Base-by-base conservation (phyloP, 495 filamentous ascomycete species). In the Emericellopsis terricola region DNA sequence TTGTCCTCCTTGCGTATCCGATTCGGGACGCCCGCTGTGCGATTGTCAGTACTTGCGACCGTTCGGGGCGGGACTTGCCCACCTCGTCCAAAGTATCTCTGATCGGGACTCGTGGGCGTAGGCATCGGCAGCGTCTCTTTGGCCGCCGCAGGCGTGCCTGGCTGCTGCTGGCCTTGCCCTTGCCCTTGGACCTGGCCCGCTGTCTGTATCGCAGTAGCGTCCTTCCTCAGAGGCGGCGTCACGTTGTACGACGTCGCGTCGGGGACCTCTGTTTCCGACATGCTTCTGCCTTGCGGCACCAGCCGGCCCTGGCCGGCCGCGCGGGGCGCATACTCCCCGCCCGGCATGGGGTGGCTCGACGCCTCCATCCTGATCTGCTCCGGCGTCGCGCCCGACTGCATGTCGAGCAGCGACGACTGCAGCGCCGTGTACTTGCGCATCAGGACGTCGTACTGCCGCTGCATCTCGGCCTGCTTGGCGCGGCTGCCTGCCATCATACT, bases 1-100 rank as follows among this genome's bases (percentile, higher is more conserved):
- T 67, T 60, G 26, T 61, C 62, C 2, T 67, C 60, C 40, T 66
- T 70, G 23, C 60, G 60, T 9, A 60, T 52, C 24, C 60, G 50
- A 42, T 73, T 73, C 48, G 72, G 66, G 0, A 69, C 58, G 7
- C 69, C 68, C 10, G 61, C 69, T 73, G 24, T 14, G 15, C 15
- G 20, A 27, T 15, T 28, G 43, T 60, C 41, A 68, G 54, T 42
- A 4, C 30, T 33, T 11, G 13, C 29, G 20, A 41, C 30, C 33
- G 15, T 36, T 19, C 15, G 39, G 30, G 39, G 34, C 19, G 29
- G 33, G 19, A 50, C 43, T 24, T 40, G 54, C 67, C 43, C 37
- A 65, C 51, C 55, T 55, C 54, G 49, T 41, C 54, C 49, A 52
- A 48, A 60, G 41, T 50, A 60, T 43, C 59, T 44, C 46, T 67